A percentile compares a stretch with the other conserved stretches of the same genome.
Conservation (phyloP, 2,329 filamentous ascomycete species). For the Knufia fluminis region DNA sequence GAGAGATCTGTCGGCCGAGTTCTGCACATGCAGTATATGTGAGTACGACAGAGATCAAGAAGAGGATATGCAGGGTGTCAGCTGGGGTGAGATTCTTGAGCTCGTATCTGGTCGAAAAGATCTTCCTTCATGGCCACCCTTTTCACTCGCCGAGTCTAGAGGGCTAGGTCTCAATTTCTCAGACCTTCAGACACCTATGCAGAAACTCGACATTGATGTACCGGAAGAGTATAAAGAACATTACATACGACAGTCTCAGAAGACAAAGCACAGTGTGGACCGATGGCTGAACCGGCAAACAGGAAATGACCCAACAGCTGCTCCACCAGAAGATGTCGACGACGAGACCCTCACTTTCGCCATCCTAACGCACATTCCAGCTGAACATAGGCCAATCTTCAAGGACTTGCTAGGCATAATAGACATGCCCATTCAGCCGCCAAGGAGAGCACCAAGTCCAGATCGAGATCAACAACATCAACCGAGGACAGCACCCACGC, state of each 20-base stretch:
- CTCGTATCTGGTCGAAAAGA: slow-evolving; percentile 82
- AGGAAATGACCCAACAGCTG: slow-evolving; percentile 56
- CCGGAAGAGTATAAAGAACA: slow-evolving; percentile 88
- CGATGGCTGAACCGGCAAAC: slow-evolving; percentile 72
- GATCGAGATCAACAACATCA: slow-evolving; percentile 25
- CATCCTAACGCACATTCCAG: slow-evolving; percentile 76
- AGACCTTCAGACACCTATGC: slow-evolving; percentile 50
- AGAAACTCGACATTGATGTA: slow-evolving; percentile 84
- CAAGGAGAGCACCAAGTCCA: slow-evolving; percentile 20
- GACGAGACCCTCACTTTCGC: slow-evolving; percentile 91
- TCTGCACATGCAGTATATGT: slow-evolving; percentile 82
- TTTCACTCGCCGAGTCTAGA: slow-evolving; percentile 56
- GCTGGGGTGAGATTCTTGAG: slow-evolving; percentile 93
- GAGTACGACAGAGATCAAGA: slow-evolving; percentile 49
- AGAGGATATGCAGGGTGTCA: slow-evolving; percentile 58
- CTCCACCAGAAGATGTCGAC: slow-evolving; percentile 78
- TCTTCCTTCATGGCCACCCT: slow-evolving; percentile 80
- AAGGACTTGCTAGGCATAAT: slow-evolving; percentile 64
- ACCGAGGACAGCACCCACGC: slow-evolving; percentile 58
- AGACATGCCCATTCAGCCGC: slow-evolving; percentile 33
- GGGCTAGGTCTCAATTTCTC: slow-evolving; percentile 46
- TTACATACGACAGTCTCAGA: slow-evolving; percentile 83
- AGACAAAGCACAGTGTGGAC: slow-evolving; percentile 84
- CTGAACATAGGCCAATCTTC: slow-evolving; percentile 68
- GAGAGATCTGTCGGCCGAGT: slow-evolving; percentile 75